Evolutionary conservation across 2,329 filamentous ascomycete species (phyloP).

Genomic region (Lomentospora prolificans): DNA sequence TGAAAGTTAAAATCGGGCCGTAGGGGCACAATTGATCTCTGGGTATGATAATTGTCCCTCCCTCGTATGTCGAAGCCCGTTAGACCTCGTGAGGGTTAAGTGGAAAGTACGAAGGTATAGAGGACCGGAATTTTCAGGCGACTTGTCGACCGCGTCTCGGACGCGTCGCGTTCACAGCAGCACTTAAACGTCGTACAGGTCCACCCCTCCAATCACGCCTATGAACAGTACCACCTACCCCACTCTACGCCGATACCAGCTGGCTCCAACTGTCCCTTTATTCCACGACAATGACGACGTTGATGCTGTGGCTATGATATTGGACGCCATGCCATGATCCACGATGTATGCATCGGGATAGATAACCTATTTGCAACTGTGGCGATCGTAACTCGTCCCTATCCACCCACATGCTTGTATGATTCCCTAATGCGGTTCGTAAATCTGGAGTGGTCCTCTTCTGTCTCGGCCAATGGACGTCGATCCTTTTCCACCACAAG

Average conservation of each 20-base stretch:
- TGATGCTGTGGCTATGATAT: too few species aligned
- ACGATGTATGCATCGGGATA: too few species aligned
- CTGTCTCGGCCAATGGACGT: too few species aligned
- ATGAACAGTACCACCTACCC: background rate
- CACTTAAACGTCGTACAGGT: slow-evolving; percentile 7
- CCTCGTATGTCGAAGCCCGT: background rate
- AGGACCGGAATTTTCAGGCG: background rate
- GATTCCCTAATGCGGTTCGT: too few species aligned
- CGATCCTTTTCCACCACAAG: too few species aligned
- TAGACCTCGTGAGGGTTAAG: background rate
- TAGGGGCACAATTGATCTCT: background rate
- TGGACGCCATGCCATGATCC: too few species aligned
- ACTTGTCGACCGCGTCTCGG: background rate
- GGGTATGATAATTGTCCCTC: background rate
- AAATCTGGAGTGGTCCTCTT: too few species aligned
- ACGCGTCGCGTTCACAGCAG: background rate
- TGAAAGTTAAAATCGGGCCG: background rate
- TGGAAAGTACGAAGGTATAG: background rate
- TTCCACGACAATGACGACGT: too few species aligned
- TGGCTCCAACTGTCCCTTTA: too few species aligned
- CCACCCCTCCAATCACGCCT: background rate
- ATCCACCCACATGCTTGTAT: too few species aligned
- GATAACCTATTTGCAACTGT: too few species aligned
- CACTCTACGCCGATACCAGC: background rate
- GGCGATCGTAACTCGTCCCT: too few species aligned